Conservation (phyloP, 2,329 filamentous ascomycete genomes). For the Fusarium lyarnte region DNA sequence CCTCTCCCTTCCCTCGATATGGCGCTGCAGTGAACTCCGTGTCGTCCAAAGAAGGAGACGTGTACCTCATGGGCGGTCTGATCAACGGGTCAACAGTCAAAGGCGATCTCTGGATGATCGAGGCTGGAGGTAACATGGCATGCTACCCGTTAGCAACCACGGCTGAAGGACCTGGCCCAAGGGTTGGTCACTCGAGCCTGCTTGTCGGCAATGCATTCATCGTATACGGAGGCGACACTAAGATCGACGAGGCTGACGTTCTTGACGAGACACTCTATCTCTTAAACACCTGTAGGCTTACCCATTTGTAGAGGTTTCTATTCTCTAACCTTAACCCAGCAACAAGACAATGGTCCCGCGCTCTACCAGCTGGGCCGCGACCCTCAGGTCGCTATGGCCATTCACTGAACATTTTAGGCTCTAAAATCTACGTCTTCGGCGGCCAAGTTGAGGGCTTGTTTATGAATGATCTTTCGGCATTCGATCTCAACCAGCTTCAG, state of each 20-base stretch:
- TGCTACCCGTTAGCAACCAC: constrained; percentile 94
- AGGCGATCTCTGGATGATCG: constrained; percentile 97
- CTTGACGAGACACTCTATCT: constrained; percentile 96
- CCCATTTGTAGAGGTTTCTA: neutral
- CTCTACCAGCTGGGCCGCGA: constrained; percentile 84
- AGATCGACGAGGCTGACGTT: constrained; percentile 90
- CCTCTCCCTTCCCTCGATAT: constrained; percentile 94
- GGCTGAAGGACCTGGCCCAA: constrained; percentile 91
- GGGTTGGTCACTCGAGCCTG: constrained; percentile 93
- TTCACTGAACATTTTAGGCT: constrained; percentile 94
- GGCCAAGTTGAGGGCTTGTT: constrained; percentile 97
- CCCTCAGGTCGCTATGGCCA: constrained; percentile 95
- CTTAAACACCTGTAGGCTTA: constrained; percentile 89
- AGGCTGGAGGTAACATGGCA: constrained; percentile 85
- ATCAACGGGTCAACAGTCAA: constrained; percentile 96
- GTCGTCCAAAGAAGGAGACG: constrained; percentile 94
- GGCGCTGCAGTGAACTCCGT: constrained; percentile 93
- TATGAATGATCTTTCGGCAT: constrained; percentile 96
- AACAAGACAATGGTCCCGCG: constrained; percentile 97
- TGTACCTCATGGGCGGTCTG: constrained; percentile 97
- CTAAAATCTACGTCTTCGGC: constrained; percentile 97
- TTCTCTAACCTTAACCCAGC: constrained; percentile 62
- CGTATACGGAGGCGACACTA: constrained; percentile 97
- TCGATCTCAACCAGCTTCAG: constrained; percentile 94
- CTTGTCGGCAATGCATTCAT: constrained; percentile 99